Base-by-base conservation (phyloP, 148 eudicot species). In the Camellia lanceoleosa region DNA sequence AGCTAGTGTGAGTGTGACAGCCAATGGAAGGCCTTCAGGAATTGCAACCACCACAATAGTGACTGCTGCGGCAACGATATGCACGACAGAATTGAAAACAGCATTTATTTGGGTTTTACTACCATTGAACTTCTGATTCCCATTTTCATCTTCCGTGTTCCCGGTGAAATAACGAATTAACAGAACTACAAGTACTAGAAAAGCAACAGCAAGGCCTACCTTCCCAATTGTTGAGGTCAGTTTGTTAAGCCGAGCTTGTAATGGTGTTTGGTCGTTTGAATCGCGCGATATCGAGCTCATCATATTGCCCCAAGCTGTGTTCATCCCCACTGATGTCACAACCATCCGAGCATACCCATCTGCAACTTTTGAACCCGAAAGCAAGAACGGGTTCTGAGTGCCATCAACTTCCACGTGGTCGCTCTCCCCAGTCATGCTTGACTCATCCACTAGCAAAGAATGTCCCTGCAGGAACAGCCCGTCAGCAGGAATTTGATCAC, bases 351-450 rank as follows among this genome's bases (percentile, higher is more conserved):
- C 89, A 81, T 87, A 88, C 47, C 98, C 98, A 49, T 92, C 98
- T 0, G 85, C 98, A 61, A 92, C 92, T 76, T 94, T 94, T 5
- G 98, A 87, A 70, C 98, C 98, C 11, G 98, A 91, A 20, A 88
- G 84, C 81, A 94, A 81, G 79, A 94, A 94, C 0, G 97, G 97
- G 75, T 91, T 88, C 49, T 52, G 83, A 0, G 20, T 19, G 1
- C 83, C 60, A 58, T 94, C 82, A 3, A 94, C 89, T 61, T 90
- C 91, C 18, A 92, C 87, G 41, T 88, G 89, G 23, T 94, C 98
- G 73, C 97, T 92, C 80, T 94, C 98, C 18, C 98, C 98, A 0
- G 98, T 94, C 89, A 91, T 92, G 90, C 98, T 94, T 5, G 98
- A 94, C 52, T 49, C 52, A 7, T 49, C 52, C 52, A 49, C 52